Evolutionary conservation across 2,329 filamentous ascomycete species (phyloP).

Genomic region (Ciborinia camelliae): DNA sequence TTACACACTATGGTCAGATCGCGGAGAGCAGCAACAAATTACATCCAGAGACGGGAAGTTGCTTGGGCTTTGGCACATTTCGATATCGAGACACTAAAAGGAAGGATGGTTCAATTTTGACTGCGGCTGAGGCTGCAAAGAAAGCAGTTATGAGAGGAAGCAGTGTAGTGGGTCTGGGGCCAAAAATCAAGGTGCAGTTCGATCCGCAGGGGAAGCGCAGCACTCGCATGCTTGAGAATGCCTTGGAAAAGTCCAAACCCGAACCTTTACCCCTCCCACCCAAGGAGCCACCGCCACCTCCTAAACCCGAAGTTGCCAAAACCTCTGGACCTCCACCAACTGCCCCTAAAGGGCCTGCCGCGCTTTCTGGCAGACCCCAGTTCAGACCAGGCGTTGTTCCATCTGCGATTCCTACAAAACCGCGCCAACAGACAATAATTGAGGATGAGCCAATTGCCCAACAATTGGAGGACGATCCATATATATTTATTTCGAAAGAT

Average conservation of each 20-base stretch:
- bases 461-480: conserved; percentile 74
- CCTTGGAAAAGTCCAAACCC: conserved; percentile 62
- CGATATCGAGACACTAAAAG: conserved; percentile 72
- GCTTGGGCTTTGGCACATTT: conserved; percentile 89
- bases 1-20: conserved; percentile 81
- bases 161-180: conserved; percentile 72
- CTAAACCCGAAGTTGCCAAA: conserved; percentile 41
- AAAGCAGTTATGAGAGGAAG: conserved; percentile 74
- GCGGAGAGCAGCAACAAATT: conserved; percentile 90
- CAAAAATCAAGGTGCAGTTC: conserved; percentile 70
- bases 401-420: conserved; percentile 42
- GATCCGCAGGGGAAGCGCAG: conserved; percentile 87
- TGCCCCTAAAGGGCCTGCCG: conserved; percentile 74
- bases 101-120: conserved; percentile 46
- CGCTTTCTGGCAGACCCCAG: conserved; percentile 30
- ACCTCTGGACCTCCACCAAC: conserved; percentile 69
- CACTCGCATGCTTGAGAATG: conserved; percentile 70
- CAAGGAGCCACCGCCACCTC: conserved; percentile 39
- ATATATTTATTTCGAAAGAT: conserved; percentile 83
- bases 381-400: conserved; percentile 30
- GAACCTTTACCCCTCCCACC: conserved; percentile 31
- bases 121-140: conserved; percentile 77
- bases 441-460: conserved; percentile 60
- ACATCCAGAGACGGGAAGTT: conserved; percentile 90
- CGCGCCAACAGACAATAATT: conserved; percentile 52